phyloP scores from a whole-genome alignment of 2,329 filamentous ascomycete species.

The Exophiala xenobiotica region DNA sequence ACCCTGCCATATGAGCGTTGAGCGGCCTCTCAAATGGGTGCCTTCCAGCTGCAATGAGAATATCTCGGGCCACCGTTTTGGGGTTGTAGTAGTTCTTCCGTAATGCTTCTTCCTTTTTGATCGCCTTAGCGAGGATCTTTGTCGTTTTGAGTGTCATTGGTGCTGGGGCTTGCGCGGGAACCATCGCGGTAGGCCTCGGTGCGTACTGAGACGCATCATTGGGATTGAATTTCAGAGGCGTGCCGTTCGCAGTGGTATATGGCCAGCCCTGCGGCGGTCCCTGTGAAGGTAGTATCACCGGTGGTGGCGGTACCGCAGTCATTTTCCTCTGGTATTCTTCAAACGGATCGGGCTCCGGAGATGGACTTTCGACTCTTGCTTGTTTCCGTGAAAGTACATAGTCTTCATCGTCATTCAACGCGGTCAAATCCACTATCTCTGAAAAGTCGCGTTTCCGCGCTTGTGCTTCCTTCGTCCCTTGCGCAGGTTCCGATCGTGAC shows the following conservation, averaged over 20 bases:
- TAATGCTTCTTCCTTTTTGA: conserved; percentile 41
- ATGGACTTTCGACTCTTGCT: conserved; percentile 19
- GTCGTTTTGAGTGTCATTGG: conserved; percentile 5
- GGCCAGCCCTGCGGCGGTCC: not conserved
- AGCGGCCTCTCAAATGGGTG: conserved; percentile 60
- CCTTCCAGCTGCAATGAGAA: conserved; percentile 61
- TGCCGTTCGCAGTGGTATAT: not conserved
- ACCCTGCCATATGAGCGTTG: conserved; percentile 58
- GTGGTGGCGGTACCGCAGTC: not conserved
- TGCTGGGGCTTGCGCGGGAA: not conserved
- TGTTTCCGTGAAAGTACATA: conserved; percentile 34
- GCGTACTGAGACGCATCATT: not conserved
- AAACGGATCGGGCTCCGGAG: conserved; percentile 19
- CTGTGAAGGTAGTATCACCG: not conserved
- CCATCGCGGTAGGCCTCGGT: not conserved
- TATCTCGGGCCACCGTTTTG: conserved; percentile 62
- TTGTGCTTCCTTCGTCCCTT: conserved; percentile 52
- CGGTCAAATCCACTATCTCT: conserved; percentile 55
- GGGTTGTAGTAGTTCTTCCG: conserved; percentile 57
- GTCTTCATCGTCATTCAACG: conserved; percentile 49
- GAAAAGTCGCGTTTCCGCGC: conserved; percentile 56
- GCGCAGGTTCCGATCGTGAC: conserved; percentile 24
- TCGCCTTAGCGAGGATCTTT: conserved; percentile 41
- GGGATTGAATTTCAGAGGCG: not conserved
- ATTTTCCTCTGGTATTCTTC: conserved; percentile 13